Evolutionary conservation across 345 rosid species (phyloP).

Genomic region (Arabis alpina): DNA sequence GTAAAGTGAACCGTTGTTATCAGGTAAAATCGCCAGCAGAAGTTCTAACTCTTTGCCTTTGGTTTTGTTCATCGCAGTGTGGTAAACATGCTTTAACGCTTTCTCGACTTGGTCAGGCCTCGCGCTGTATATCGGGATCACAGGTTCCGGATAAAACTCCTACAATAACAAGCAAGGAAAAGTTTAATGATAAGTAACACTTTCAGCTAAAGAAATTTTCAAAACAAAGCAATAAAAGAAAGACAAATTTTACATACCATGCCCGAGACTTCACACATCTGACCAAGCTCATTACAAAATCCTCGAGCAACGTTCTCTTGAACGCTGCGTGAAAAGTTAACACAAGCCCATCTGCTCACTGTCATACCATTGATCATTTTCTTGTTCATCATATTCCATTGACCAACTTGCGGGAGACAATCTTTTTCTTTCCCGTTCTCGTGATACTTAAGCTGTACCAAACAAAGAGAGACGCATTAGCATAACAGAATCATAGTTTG

Average conservation of each 20-base stretch:
- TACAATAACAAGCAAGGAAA: conserved; percentile 33
- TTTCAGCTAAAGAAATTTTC: neutral
- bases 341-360: conserved; percentile 93
- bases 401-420: conserved; percentile 97
- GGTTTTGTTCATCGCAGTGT: conserved; percentile 77
- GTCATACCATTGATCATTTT: conserved; percentile 99
- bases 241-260: conserved; percentile 64
- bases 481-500: conserved; percentile 2
- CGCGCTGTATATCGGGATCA: conserved; percentile 83
- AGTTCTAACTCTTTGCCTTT: conserved; percentile 98
- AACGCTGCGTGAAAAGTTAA: conserved; percentile 92
- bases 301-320: conserved; percentile 95
- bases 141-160: conserved; percentile 95
- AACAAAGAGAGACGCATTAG: neutral
- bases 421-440: conserved; percentile 98
- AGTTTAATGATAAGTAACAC: neutral
- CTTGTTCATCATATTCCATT: conserved; percentile 99
- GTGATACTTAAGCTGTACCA: conserved; percentile 88
- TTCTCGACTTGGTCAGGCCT: conserved; percentile 98
- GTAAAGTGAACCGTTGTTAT: conserved; percentile 93
- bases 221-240: too few relatives aligned
- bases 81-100: conserved; percentile 89
- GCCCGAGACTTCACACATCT: conserved; percentile 99
- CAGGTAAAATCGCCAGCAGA: conserved; percentile 87
- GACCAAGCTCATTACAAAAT: conserved; percentile 90